Conservation (phyloP, 805 yeast genomes). For the Wickerhamiella azymoides region DNA sequence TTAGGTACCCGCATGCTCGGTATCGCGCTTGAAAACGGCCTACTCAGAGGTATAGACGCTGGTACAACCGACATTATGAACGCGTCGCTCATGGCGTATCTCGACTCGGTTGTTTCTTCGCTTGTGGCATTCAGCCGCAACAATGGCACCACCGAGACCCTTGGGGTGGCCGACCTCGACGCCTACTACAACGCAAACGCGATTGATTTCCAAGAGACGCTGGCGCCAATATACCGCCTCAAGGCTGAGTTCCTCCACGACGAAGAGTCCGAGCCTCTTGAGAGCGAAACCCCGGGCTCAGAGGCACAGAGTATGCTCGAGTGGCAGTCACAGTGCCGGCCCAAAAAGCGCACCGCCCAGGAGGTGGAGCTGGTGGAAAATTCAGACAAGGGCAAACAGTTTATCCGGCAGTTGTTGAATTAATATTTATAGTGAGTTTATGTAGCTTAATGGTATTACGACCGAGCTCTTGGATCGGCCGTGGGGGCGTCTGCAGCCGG, state of each 20-base stretch:
- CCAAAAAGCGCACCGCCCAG: slow-evolving; percentile 6
- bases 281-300: no score
- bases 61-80: slow-evolving; percentile 63
- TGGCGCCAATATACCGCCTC: slow-evolving; percentile 26
- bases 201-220: slow-evolving; percentile 24
- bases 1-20: slow-evolving; percentile 60
- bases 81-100: slow-evolving; percentile 70
- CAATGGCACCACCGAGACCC: slow-evolving; percentile 21
- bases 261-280: slow-evolving; percentile 18
- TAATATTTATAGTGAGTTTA: neutral
- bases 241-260: slow-evolving; percentile 24
- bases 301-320: neutral
- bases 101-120: slow-evolving; percentile 59
- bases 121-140: slow-evolving; percentile 39
- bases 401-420: slow-evolving; percentile 6
- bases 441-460: neutral
- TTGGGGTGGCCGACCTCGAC: slow-evolving; percentile 26
- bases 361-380: slow-evolving; percentile 6
- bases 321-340: neutral
- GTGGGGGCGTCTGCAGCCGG: no score
- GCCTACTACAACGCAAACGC: slow-evolving; percentile 25
- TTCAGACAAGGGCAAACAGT: slow-evolving; percentile 7
- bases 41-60: slow-evolving; percentile 66
- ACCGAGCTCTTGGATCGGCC: no score
- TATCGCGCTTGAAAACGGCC: slow-evolving; percentile 78